Evolutionary conservation across 2,329 filamentous ascomycete species (phyloP).

Genomic region (Colletotrichum lupini): DNA sequence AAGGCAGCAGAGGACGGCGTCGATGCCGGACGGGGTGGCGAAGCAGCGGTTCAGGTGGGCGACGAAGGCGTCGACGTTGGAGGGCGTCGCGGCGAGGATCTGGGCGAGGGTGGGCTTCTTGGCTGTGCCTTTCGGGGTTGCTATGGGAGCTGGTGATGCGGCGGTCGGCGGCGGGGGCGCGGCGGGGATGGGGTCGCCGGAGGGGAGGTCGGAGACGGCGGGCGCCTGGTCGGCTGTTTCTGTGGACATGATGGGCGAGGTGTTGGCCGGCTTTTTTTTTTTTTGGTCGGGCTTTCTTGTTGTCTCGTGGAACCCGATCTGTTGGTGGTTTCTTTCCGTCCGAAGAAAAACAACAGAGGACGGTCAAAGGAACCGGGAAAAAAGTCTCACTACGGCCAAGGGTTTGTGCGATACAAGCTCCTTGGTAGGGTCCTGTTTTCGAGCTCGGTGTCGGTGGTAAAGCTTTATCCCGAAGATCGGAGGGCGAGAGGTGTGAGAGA

Average conservation of each 20-base stretch:
- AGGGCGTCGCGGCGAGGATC: constrained; percentile 49
- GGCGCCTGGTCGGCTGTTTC: constrained; percentile 34
- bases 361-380: neutral
- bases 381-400: neutral
- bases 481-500: constrained; percentile 4
- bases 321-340: neutral
- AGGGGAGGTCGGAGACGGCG: constrained; percentile 47
- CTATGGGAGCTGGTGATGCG: neutral
- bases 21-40: constrained; percentile 75
- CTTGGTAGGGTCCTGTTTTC: neutral
- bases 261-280: neutral
- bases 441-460: constrained; percentile 34
- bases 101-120: constrained; percentile 41
- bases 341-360: neutral
- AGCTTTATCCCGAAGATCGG: constrained; percentile 33
- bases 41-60: constrained; percentile 71
- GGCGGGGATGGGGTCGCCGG: constrained; percentile 49
- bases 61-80: constrained; percentile 63
- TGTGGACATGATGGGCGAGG: constrained; percentile 30
- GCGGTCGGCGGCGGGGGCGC: constrained; percentile 18
- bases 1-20: constrained; percentile 74
- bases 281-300: no score
- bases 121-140: constrained; percentile 15
- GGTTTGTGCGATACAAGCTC: constrained; percentile 5
- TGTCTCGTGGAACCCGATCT: neutral